Conservation (phyloP, 2,329 filamentous ascomycete species). For the Calonectria pauciramosa region DNA sequence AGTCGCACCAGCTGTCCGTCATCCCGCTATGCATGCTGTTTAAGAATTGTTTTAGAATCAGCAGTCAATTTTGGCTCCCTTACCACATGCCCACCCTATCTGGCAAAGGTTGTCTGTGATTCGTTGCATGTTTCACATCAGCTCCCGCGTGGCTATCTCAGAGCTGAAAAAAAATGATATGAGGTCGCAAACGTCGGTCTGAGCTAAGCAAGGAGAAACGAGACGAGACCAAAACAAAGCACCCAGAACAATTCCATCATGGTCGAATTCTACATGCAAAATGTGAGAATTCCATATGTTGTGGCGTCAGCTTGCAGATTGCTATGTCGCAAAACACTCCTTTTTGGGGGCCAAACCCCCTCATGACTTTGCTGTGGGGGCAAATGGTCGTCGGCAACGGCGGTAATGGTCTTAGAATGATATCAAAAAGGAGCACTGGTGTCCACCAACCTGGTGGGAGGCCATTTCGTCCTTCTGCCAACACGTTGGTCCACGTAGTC, state of each 20-base stretch:
- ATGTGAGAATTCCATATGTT: not conserved
- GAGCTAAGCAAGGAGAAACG: slow-evolving; percentile 7
- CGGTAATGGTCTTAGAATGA: not conserved
- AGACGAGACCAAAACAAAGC: not conserved
- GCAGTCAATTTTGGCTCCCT: not conserved
- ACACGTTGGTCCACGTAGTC: too few relatives aligned
- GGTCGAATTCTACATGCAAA: not conserved
- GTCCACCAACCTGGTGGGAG: too few relatives aligned
- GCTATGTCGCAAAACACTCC: not conserved
- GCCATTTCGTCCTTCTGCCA: not conserved
- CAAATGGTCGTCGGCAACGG: not conserved
- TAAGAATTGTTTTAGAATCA: not conserved
- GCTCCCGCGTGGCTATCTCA: slow-evolving; percentile 5
- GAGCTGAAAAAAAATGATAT: not conserved
- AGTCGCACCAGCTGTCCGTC: not conserved
- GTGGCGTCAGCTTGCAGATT: slow-evolving; percentile 6
- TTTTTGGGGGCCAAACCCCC: not conserved
- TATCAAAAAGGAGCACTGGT: not conserved
- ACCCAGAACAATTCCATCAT: not conserved
- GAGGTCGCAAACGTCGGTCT: not conserved
- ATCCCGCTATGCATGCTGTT: not conserved
- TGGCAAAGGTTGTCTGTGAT: not conserved
- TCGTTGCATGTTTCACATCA: not conserved
- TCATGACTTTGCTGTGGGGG: not conserved
- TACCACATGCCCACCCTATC: not conserved